phyloP scores from a whole-genome alignment of 2,329 filamentous ascomycete species.

The Monilinia vaccinii-corymbosi region DNA sequence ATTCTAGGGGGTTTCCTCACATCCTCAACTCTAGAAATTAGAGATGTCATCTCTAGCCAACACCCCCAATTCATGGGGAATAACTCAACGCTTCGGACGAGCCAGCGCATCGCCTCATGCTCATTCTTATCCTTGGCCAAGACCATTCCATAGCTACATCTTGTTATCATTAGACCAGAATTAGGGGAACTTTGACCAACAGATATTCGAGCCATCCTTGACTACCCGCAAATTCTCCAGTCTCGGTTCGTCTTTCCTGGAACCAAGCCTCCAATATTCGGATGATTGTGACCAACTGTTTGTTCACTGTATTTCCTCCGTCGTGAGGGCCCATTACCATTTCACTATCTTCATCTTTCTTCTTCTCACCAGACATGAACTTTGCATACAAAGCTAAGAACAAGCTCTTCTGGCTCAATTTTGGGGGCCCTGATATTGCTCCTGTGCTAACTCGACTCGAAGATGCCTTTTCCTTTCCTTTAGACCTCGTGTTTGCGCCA shows the following conservation, averaged over 20 bases:
- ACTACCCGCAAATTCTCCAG: slow-evolving; percentile 51
- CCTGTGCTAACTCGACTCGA: slow-evolving; percentile 10
- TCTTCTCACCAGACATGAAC: slow-evolving; percentile 88
- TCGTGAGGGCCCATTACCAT: slow-evolving; percentile 95
- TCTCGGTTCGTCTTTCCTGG: slow-evolving; percentile 47
- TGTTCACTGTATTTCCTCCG: slow-evolving; percentile 73
- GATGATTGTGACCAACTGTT: slow-evolving; percentile 69
- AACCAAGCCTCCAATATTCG: slow-evolving; percentile 78
- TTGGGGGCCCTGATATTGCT: slow-evolving; percentile 36
- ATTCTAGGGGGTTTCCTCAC: slow-evolving; percentile 38
- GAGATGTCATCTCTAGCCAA: slow-evolving; percentile 82
- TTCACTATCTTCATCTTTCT: slow-evolving; percentile 91
- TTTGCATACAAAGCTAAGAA: slow-evolving; percentile 91
- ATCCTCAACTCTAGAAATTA: slow-evolving; percentile 74
- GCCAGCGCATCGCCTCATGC: slow-evolving; percentile 70
- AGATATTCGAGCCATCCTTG: slow-evolving; percentile 94
- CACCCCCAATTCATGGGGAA: slow-evolving; percentile 97
- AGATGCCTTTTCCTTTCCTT: slow-evolving; percentile 46
- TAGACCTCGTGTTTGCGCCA: slow-evolving; percentile 42
- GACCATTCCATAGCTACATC: slow-evolving; percentile 68
- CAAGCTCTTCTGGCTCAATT: slow-evolving; percentile 79
- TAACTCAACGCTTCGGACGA: slow-evolving; percentile 79
- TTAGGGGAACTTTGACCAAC: slow-evolving; percentile 30
- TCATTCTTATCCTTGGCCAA: slow-evolving; percentile 88
- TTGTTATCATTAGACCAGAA: slow-evolving; percentile 13